phyloP scores from a whole-genome alignment of 148 eudicot species.

The Silene uniflora region DNA sequence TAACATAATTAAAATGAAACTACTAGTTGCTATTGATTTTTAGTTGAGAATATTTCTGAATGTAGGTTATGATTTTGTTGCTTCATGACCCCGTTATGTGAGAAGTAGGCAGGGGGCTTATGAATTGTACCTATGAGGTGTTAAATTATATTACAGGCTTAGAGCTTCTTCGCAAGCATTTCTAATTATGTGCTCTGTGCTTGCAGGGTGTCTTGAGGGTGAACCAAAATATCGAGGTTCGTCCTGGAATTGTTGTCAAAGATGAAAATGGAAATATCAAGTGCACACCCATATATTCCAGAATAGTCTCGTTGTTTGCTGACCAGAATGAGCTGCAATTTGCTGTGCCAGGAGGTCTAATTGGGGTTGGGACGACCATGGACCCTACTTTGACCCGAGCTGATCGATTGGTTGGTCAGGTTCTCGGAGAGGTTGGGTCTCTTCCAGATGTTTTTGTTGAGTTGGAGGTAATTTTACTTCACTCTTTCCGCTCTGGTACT shows the following conservation, averaged over 20 bases:
- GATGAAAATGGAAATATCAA: conserved; percentile 84
- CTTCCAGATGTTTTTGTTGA: conserved; percentile 89
- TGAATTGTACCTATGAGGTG: not conserved
- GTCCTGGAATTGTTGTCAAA: conserved; percentile 91
- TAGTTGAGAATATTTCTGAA: not conserved
- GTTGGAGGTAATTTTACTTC: conserved; percentile 61
- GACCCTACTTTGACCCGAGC: conserved; percentile 96
- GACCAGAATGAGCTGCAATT: conserved; percentile 91
- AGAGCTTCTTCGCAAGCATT: not conserved
- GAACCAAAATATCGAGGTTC: conserved; percentile 86
- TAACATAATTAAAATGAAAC: not conserved
- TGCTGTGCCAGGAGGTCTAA: conserved; percentile 98
- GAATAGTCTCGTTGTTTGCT: conserved; percentile 87
- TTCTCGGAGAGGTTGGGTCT: conserved; percentile 96
- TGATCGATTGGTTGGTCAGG: conserved; percentile 95
- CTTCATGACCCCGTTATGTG: not conserved
- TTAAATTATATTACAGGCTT: not conserved
- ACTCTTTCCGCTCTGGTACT: not conserved
- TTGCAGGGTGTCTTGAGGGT: conserved; percentile 88
- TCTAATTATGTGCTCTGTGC: not conserved
- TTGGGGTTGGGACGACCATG: conserved; percentile 99
- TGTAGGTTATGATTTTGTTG: not conserved
- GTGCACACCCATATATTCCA: conserved; percentile 93
- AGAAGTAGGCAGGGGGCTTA: too few species aligned
- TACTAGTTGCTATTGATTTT: not conserved